A percentile compares a stretch with the other conserved stretches of the same genome.
phyloP scores from a whole-genome alignment of 768 basidiomycete species.

The Gloeophyllum trabeum region DNA sequence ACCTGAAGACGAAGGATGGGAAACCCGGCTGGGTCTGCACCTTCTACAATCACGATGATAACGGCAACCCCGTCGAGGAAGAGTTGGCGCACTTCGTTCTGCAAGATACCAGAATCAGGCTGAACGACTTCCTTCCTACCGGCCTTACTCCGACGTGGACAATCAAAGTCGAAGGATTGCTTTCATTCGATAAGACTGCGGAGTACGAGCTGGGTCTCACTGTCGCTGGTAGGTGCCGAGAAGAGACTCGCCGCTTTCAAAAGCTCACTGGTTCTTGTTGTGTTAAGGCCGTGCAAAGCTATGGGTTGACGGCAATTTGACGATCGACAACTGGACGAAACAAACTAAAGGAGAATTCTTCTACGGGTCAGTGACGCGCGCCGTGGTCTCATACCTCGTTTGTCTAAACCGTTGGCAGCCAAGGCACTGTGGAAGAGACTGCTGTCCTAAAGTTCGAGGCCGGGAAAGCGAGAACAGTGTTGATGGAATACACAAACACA shows the following conservation, averaged over 20 bases:
- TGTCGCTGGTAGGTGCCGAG: conserved; percentile 35
- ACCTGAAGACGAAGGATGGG: conserved; percentile 38
- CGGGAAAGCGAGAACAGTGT: conserved; percentile 34
- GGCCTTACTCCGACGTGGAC: conserved; percentile 45
- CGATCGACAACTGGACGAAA: conserved; percentile 64
- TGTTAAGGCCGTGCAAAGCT: conserved; percentile 45
- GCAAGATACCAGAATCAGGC: conserved; percentile 49
- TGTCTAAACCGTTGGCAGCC: conserved; percentile 18
- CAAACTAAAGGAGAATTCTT: conserved; percentile 61
- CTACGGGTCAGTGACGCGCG: conserved; percentile 36
- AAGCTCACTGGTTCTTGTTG: neutral
- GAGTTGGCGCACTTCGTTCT: conserved; percentile 36
- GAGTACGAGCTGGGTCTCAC: conserved; percentile 52
- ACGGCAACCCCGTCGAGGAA: conserved; percentile 29
- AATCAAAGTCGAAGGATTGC: conserved; percentile 40
- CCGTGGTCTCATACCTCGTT: neutral
- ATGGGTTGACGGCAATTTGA: conserved; percentile 43
- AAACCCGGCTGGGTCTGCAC: conserved; percentile 52
- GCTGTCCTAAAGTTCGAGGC: conserved; percentile 33
- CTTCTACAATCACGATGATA: conserved; percentile 46
- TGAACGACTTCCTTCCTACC: conserved; percentile 54
- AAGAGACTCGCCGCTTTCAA: too few species aligned
- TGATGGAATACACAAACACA: conserved; percentile 60
- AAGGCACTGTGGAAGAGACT: conserved; percentile 59
- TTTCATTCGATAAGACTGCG: conserved; percentile 36